Evolutionary conservation across 2,329 filamentous ascomycete genomes (phyloP).

Genomic region (Aspergillus pseudoglaucus): DNA sequence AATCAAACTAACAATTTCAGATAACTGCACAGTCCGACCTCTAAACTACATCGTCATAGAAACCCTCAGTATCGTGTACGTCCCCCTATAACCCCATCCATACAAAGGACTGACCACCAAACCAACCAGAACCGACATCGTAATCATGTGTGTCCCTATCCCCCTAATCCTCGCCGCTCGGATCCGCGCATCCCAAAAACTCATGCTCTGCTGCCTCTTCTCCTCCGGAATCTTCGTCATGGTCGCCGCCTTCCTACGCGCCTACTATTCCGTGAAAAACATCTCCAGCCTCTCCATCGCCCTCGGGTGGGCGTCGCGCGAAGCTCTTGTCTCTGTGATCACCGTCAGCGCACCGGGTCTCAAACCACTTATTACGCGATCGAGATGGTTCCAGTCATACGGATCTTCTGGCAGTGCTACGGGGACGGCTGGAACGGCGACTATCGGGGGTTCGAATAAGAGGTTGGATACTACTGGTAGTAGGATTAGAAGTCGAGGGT

Average conservation of each 20-base stretch:
- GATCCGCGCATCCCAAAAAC: conserved; percentile 12
- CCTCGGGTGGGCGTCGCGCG: conserved; percentile 14
- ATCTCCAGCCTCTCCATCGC: conserved; percentile 10
- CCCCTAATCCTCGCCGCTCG: conserved; percentile 12
- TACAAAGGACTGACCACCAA: not conserved
- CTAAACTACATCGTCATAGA: conserved; percentile 13
- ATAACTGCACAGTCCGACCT: conserved; percentile 12
- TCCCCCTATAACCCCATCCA: not conserved
- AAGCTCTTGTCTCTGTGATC: conserved; percentile 10
- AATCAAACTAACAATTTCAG: conserved; percentile 2
- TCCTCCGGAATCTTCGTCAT: conserved; percentile 15
- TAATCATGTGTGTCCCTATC: conserved; percentile 13
- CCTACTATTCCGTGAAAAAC: conserved; percentile 16
- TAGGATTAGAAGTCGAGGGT: not conserved
- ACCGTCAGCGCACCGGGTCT: conserved; percentile 13
- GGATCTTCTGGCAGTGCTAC: not conserved
- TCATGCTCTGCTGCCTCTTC: conserved; percentile 11
- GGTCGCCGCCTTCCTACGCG: conserved; percentile 12
- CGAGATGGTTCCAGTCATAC: conserved; percentile 6
- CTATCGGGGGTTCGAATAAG: conserved; percentile 4
- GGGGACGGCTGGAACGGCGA: not conserved
- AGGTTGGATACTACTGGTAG: not conserved
- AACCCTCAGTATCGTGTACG: conserved; percentile 12
- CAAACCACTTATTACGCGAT: conserved; percentile 10
- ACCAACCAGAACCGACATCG: conserved; percentile 11